These are phyloP conservation scores for Paramyrothecium sp. DNA, from an alignment of 2,329 filamentous ascomycete genomes.

Conservation along the genomic window DNA sequence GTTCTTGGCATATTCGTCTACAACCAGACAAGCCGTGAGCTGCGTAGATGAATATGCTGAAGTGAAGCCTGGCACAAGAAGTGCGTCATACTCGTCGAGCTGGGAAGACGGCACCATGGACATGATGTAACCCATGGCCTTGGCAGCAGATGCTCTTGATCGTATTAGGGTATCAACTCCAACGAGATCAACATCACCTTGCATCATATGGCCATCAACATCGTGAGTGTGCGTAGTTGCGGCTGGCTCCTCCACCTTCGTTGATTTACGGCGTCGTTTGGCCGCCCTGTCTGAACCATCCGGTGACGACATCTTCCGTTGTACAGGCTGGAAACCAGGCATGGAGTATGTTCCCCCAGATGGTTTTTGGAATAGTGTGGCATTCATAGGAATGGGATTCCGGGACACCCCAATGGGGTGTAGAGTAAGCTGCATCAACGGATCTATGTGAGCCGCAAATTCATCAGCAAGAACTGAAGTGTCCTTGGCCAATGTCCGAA, in stretches of 20 bases:
- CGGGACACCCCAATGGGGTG: constrained; percentile 91
- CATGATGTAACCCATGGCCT: constrained; percentile 83
- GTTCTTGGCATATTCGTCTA: constrained; percentile 83
- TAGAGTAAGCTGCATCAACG: constrained; percentile 81
- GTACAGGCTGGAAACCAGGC: constrained; percentile 42
- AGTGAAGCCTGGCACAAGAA: constrained; percentile 63
- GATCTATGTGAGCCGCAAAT: constrained; percentile 71
- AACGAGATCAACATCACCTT: constrained; percentile 92
- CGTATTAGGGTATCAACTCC: constrained; percentile 85
- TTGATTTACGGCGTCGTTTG: constrained; percentile 78
- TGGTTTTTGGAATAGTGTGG: constrained; percentile 84
- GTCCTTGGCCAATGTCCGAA: constrained; percentile 65
- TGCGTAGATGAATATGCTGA: constrained; percentile 84
- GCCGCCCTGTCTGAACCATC: constrained; percentile 60
- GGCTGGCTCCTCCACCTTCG: constrained; percentile 72
- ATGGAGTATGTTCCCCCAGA: constrained; percentile 80
- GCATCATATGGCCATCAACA: constrained; percentile 96
- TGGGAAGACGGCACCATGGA: constrained; percentile 66
- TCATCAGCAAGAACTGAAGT: constrained; percentile 67
- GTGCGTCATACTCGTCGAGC: constrained; percentile 63
- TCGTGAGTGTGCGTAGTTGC: constrained; percentile 76
- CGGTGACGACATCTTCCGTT: constrained; percentile 47
- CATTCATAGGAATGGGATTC: constrained; percentile 90
- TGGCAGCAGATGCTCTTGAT: constrained; percentile 83
- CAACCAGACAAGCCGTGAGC: constrained; percentile 75